Percentiles rank a stretch among this genome's conserved stretches.
Conservation (phyloP, 306 rosid species). For the Abrus precatorius region DNA sequence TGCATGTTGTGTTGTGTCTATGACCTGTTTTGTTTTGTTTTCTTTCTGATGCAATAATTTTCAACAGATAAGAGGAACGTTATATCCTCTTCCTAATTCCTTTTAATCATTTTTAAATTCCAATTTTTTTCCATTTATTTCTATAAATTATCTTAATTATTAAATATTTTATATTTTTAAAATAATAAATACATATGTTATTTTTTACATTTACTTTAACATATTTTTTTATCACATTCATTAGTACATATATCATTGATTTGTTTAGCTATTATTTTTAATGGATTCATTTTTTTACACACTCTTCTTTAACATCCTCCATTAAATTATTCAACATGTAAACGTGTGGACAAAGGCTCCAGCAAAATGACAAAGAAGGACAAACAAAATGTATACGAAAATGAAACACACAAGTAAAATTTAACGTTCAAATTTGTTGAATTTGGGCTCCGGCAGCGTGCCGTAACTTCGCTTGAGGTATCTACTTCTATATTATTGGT, state of each 20-base stretch:
- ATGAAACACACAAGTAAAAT: background rate
- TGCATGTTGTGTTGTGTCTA: too few species aligned
- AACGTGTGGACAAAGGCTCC: conserved; percentile 2
- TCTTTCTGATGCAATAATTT: background rate
- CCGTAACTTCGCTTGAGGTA: background rate
- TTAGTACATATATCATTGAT: too few species aligned
- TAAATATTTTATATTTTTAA: too few species aligned
- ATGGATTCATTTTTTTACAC: background rate
- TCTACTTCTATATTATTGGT: too few species aligned
- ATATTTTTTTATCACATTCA: too few species aligned
- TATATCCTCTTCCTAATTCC: background rate
- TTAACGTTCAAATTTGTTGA: conserved; percentile 40
- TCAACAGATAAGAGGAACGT: conserved; percentile 2
- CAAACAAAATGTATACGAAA: background rate
- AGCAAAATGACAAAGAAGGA: conserved; percentile 11
- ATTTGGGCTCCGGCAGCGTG: background rate
- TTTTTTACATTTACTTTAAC: too few species aligned
- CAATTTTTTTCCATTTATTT: too few species aligned
- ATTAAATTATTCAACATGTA: background rate
- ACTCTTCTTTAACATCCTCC: too few species aligned
- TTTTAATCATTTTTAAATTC: too few species aligned
- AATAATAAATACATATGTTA: too few species aligned
- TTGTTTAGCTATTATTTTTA: too few species aligned
- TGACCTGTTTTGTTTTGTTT: background rate
- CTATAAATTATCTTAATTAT: too few species aligned